These are phyloP conservation scores for Blastobotrys americana DNA, from an alignment of 805 yeast genomes.

Conservation along the genomic window DNA sequence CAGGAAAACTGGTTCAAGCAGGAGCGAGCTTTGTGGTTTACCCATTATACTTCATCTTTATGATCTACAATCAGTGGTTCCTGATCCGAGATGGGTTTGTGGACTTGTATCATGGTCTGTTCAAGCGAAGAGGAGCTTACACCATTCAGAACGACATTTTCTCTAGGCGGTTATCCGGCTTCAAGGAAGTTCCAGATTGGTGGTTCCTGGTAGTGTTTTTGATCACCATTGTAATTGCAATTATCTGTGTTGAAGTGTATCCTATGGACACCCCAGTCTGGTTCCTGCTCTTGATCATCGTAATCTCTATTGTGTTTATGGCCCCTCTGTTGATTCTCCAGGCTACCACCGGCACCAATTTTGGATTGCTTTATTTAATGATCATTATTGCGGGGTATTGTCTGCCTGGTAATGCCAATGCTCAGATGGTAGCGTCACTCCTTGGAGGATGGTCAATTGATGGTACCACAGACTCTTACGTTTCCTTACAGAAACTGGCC, in stretches of 20 bases:
- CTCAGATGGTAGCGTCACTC: slow-evolving; percentile 52
- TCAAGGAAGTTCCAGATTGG: slow-evolving; percentile 68
- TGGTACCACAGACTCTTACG: slow-evolving; percentile 50
- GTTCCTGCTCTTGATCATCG: slow-evolving; percentile 52
- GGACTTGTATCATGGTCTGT: slow-evolving; percentile 13
- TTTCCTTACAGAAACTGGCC: slow-evolving; percentile 52
- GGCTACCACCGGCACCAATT: slow-evolving; percentile 51
- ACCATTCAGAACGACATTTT: slow-evolving; percentile 16
- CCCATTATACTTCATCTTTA: slow-evolving; percentile 47
- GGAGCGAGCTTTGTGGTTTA: slow-evolving; percentile 52
- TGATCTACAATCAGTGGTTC: slow-evolving; percentile 15
- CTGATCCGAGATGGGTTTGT: slow-evolving; percentile 10
- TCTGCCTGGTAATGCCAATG: slow-evolving; percentile 52
- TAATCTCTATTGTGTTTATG: slow-evolving; percentile 48
- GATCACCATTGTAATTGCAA: slow-evolving; percentile 32
- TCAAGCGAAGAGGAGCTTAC: slow-evolving; percentile 13
- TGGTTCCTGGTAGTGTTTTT: slow-evolving; percentile 49
- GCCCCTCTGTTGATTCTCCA: slow-evolving; percentile 56
- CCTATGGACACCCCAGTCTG: slow-evolving; percentile 34
- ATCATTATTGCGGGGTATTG: slow-evolving; percentile 61
- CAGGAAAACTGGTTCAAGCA: slow-evolving; percentile 38
- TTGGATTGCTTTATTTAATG: slow-evolving; percentile 54
- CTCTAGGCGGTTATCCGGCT: slow-evolving; percentile 24
- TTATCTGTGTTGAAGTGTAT: slow-evolving; percentile 17
- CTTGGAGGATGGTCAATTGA: slow-evolving; percentile 44